Percentiles rank a stretch among this genome's conserved stretches.
phyloP scores from a whole-genome alignment of 306 rosid genomes.

The Cajanus cajan region DNA sequence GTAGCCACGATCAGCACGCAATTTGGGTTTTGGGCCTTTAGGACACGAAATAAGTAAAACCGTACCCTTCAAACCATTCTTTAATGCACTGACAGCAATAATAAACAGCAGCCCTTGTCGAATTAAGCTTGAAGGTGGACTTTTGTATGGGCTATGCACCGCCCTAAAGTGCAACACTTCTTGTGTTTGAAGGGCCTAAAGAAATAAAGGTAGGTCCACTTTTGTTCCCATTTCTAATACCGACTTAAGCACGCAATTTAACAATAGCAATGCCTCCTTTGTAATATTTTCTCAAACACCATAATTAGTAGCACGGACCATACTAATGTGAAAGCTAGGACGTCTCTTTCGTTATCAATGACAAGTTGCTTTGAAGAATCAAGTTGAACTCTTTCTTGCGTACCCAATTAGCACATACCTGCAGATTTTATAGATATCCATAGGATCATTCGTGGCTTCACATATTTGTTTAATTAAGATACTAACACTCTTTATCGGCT shows the following conservation, averaged over 20 bases:
- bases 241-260: background rate
- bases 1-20: background rate
- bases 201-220: background rate
- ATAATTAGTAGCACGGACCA: background rate
- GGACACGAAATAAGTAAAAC: background rate
- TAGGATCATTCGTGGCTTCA: background rate
- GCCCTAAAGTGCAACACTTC: background rate
- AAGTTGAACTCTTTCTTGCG: background rate
- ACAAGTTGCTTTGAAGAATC: constrained; percentile 25
- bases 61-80: background rate
- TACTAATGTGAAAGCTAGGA: background rate
- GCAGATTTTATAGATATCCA: constrained; percentile 5
- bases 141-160: background rate
- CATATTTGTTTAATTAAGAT: background rate
- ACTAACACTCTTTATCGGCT: background rate
- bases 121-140: no score
- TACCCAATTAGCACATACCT: background rate
- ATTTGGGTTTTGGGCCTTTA: background rate
- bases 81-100: constrained; percentile 22
- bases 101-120: constrained; percentile 54
- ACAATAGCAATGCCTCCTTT: background rate
- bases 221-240: background rate
- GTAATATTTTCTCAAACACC: background rate
- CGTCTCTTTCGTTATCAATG: constrained; percentile 24
- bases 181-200: background rate